phyloP scores from a whole-genome alignment of 2,329 filamentous ascomycete species.

The Mycogone perniciosa region DNA sequence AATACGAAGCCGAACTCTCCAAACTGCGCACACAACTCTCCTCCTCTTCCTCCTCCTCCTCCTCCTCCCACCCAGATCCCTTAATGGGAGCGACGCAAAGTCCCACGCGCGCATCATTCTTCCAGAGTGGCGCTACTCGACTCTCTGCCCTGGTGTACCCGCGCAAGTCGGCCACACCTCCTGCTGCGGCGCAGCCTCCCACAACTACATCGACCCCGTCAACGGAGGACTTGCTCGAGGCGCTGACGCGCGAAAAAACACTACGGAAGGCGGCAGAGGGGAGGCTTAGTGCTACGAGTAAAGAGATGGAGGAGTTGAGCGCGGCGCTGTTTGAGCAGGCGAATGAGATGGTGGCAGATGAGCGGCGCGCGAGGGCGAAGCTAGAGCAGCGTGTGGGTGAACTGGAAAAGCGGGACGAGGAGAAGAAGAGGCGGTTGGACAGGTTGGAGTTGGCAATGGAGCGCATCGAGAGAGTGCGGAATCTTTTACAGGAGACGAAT shows the following conservation, averaged over 20 bases:
- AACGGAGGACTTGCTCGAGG: slow-evolving; percentile 51
- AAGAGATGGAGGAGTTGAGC: slow-evolving; percentile 73
- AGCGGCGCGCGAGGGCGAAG: slow-evolving; percentile 62
- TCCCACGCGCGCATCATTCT: slow-evolving; percentile 38
- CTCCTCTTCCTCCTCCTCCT: slow-evolving; percentile 14
- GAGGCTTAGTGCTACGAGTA: slow-evolving; percentile 57
- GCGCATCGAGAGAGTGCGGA: slow-evolving; percentile 64
- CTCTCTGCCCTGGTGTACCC: slow-evolving; percentile 40
- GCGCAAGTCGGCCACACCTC: slow-evolving; percentile 37
- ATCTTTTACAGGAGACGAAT: slow-evolving; percentile 43
- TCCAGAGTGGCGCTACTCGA: slow-evolving; percentile 38
- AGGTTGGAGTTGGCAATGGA: slow-evolving; percentile 63
- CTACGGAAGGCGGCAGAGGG: slow-evolving; percentile 64
- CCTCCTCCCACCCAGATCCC: slow-evolving; percentile 1
- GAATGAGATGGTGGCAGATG: slow-evolving; percentile 79
- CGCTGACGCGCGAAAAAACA: slow-evolving; percentile 59
- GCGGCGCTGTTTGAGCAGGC: slow-evolving; percentile 73
- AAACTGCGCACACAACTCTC: slow-evolving; percentile 42
- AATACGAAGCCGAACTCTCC: slow-evolving; percentile 74
- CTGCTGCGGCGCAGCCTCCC: slow-evolving; percentile 17
- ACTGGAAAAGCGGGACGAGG: slow-evolving; percentile 62
- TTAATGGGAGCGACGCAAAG: slow-evolving; percentile 18
- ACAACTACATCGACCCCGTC: slow-evolving; percentile 17
- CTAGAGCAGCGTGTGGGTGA: slow-evolving; percentile 64
- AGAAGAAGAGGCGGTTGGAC: slow-evolving; percentile 64